Base-by-base conservation (phyloP, 108 stramenopile species). In the Nitzschia palea region DNA sequence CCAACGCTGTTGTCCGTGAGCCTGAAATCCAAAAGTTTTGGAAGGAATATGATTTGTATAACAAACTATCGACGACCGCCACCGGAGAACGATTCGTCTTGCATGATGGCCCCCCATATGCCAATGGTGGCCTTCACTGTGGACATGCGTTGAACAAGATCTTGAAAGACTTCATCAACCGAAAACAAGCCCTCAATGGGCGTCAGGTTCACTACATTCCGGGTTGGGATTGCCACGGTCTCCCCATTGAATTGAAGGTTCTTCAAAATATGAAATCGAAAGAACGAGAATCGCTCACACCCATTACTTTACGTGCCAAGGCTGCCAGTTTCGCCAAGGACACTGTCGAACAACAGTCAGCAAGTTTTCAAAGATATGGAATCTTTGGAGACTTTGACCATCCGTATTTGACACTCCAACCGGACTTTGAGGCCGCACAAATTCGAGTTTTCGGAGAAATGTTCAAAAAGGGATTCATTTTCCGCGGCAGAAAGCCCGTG, bases 161-260 rank as follows among this genome's bases (percentile, higher is more conserved):
- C 15, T 75, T 98, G 33, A 98, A 99, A 77, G 99, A 99, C 79
- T 94, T 98, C 72, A 96, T 99, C 80, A 98, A 98, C 60, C 90
- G 97, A 6, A 93, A 95, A 51, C 89, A 96, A 55, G 80, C 96
- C 27, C 79, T 99, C 51, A 86, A 84, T 71, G 97, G 97, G 4
- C 91, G 90, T 44, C 94, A 98, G 67, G 97, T 97, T 3, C 90
- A 94, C 62, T 99, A 95, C 71, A 87, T 98, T 28, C 99, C 99
- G 5, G 99, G 99, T n/a, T 99, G 99, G 99, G 99, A 99, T 87
- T 97, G 90, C 67, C 99, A 99, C 71, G 99, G 99, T 27, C 82
- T 99, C 33, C 99, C 99, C 45, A 99, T 99, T 74, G 99, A 99
- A 78, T 81, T 98, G 64, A 99, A 99, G 75, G 99, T 98, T 17